Base-by-base conservation (phyloP, 2,329 filamentous ascomycete genomes). In the Xylaria sp. region DNA sequence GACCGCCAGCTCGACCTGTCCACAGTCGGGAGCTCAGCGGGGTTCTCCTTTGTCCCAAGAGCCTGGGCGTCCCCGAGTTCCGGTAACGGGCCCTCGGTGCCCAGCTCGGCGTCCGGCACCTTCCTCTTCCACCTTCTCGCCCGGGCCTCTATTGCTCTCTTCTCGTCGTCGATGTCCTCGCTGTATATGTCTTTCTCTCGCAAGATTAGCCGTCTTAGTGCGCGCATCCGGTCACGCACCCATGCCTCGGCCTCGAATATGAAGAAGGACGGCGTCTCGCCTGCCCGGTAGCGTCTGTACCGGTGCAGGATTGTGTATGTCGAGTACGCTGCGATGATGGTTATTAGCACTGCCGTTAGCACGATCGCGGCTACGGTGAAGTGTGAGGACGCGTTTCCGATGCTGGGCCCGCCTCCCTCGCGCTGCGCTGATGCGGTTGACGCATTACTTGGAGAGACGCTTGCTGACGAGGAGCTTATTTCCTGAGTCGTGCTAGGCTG, bases 41-140 rank as follows among this genome's bases (percentile, higher is more conserved):
- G 71, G 31, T 73, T 73, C 33, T 69, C 70, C 11, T 57, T 67
- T 2, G 69, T 68, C 2, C 71, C 71, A 2, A 69, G 31, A 9
- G 68, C 61, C 7, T 63, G 25, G 4, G 52, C 59, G 15, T 60
- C n/a, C 0, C 58, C 68, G 15, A 73, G 57, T 25, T 73, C 71
- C 1, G 70, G 61, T 42, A 67, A 49, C 9, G 71, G 70, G 1
- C 71, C 69, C 17, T 70, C 69, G 3, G 67, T 68, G 3, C 68
- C 71, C 14, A 73, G 63, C 40, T 73, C 71, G 2, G 71, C 70
- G 33, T 69, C 70, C 5, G 60, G 56, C 15, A 57, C 15, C 57
- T 45, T 51, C 59, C 61, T 8, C n/a, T 19, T 49, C 57, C 42
- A 43, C 57, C 59, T 11, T 15, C 31, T 55, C 6, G 7, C 33